Percentiles rank a stretch among this genome's conserved stretches.
phyloP scores from a whole-genome alignment of 495 filamentous ascomycete genomes.

The Xylaria scruposa region DNA sequence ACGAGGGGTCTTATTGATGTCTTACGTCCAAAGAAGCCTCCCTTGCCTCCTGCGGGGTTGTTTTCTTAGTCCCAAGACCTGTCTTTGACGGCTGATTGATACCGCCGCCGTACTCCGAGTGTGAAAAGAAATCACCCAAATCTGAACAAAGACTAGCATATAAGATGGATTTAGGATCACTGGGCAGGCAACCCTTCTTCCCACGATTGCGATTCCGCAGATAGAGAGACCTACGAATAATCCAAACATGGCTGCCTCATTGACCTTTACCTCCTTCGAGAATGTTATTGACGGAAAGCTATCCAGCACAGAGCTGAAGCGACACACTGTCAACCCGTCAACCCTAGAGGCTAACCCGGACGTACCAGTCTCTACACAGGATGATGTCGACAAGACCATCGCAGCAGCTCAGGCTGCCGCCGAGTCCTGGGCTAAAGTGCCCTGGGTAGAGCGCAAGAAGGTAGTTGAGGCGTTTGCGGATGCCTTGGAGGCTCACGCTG shows the following conservation, averaged over 20 bases:
- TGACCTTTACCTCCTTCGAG: slow-evolving; percentile 17
- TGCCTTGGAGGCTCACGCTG: background rate
- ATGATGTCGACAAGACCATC: slow-evolving; percentile 18
- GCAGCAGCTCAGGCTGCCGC: slow-evolving; percentile 2
- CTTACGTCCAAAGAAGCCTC: background rate
- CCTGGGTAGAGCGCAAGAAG: slow-evolving; percentile 5
- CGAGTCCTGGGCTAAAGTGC: slow-evolving; percentile 8
- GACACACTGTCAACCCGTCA: slow-evolving; percentile 20
- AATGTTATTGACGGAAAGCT: slow-evolving; percentile 18
- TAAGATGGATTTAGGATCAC: background rate
- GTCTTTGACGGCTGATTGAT: background rate
- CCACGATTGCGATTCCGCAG: background rate
- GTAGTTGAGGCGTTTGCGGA: background rate
- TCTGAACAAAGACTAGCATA: background rate
- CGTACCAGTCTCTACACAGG: background rate
- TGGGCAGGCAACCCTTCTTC: background rate
- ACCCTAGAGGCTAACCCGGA: slow-evolving; percentile 17
- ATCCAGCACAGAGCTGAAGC: slow-evolving; percentile 2
- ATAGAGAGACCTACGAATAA: background rate
- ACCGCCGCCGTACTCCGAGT: background rate
- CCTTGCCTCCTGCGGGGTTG: background rate
- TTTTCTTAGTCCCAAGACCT: background rate
- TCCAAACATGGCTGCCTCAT: background rate
- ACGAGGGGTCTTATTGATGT: background rate
- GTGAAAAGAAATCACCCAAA: background rate